Conservation (phyloP, 345 rosid genomes). For the Eucalyptus microcorys region DNA sequence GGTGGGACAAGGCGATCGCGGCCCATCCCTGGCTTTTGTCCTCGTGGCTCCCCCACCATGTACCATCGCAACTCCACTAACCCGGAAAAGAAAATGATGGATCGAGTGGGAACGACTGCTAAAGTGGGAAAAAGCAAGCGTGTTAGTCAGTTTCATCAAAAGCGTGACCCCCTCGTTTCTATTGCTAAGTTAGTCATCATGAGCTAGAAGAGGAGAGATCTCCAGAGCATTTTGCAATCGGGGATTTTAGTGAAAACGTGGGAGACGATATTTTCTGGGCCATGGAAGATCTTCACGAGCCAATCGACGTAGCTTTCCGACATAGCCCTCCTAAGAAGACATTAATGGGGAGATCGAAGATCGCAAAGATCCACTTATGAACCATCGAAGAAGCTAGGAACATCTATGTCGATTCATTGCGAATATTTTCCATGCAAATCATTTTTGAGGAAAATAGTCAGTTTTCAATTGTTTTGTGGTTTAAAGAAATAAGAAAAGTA, state of each 20-base stretch:
- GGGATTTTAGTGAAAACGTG: neutral
- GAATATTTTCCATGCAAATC: neutral
- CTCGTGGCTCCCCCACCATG: neutral
- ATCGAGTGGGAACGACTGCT: neutral
- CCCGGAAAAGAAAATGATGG: neutral
- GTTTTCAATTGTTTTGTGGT: neutral
- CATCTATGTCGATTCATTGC: neutral
- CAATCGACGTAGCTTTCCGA: neutral
- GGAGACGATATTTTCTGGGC: neutral
- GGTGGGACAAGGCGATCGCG: neutral
- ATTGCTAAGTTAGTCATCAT: neutral
- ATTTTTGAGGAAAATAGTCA: no score
- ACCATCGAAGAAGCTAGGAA: neutral
- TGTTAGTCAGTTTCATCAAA: neutral
- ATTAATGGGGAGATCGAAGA: neutral
- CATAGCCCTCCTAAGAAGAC: neutral
- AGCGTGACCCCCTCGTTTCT: neutral
- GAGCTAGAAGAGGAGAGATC: neutral
- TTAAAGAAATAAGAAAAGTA: no score
- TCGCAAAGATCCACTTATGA: neutral
- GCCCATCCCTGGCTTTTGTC: neutral
- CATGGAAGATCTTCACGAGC: neutral
- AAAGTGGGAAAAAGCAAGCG: neutral
- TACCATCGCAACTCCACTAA: neutral
- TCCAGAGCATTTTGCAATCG: neutral